Evolutionary conservation across 768 basidiomycete species (phyloP).

Genomic region (Amanita jacksonii): DNA sequence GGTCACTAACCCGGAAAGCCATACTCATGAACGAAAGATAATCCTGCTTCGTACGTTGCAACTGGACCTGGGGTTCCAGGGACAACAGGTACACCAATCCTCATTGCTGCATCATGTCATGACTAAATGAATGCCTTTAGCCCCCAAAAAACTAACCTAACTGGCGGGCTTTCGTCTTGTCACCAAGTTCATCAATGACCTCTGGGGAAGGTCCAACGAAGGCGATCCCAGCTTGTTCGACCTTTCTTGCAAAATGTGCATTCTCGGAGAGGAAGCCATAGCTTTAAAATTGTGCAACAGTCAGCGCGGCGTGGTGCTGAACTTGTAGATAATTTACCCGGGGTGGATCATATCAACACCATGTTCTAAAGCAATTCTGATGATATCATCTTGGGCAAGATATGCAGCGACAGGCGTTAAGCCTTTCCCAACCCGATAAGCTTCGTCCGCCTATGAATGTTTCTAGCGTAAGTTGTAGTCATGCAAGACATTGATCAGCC

Average conservation of each 20-base stretch:
- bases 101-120: constrained; percentile 50
- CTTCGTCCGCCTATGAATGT: constrained; percentile 78
- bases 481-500: constrained; percentile 11
- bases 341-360: constrained; percentile 99
- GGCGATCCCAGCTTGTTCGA: constrained; percentile 93
- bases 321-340: constrained; percentile 43
- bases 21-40: constrained; percentile 87
- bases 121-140: constrained; percentile 6
- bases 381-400: constrained; percentile 96
- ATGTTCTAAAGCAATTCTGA: constrained; percentile 92
- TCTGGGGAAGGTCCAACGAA: constrained; percentile 95
- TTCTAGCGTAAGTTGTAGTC: constrained; percentile 21
- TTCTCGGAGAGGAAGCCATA: constrained; percentile 99
- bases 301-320: not conserved
- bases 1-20: constrained; percentile 73
- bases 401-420: constrained; percentile 95
- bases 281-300: constrained; percentile 27
- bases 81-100: constrained; percentile 89
- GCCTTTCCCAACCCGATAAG: constrained; percentile 96
- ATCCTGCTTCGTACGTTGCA: constrained; percentile 65
- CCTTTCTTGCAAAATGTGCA: constrained; percentile 93
- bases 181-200: constrained; percentile 94
- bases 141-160: constrained; percentile 48
- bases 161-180: constrained; percentile 96
- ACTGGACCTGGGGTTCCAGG: constrained; percentile 98